Evolutionary conservation across 176 grass and related monocot genomes (phyloP).

Genomic region (Musa beccarii): DNA sequence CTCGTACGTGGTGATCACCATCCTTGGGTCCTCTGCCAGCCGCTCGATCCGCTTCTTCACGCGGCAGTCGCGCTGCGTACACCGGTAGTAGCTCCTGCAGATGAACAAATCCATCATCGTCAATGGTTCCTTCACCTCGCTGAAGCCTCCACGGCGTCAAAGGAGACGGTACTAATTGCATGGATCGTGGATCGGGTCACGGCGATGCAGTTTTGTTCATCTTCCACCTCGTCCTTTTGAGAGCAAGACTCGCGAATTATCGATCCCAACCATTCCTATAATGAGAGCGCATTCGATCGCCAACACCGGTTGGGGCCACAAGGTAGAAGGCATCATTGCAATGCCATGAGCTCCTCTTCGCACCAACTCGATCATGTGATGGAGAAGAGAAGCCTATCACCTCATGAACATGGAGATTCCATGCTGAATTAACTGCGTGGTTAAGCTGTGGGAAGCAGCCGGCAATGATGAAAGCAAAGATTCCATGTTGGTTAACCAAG

Average conservation of each 20-base stretch:
- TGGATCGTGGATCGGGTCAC: not conserved
- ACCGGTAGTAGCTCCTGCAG: conserved; percentile 4
- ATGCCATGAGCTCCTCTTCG: not conserved
- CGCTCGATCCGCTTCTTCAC: conserved; percentile 16
- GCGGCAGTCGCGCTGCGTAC: not conserved
- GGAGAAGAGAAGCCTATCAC: too few species aligned
- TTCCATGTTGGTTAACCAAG: too few species aligned
- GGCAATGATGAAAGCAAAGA: too few species aligned
- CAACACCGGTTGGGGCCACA: not conserved
- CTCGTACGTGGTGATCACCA: conserved; percentile 19
- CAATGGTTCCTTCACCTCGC: not conserved
- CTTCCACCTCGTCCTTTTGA: not conserved
- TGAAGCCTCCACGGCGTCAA: not conserved
- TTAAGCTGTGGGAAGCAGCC: too few species aligned
- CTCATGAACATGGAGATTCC: too few species aligned
- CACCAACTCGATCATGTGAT: too few species aligned
- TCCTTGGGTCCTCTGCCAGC: conserved; percentile 5
- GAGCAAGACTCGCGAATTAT: not conserved
- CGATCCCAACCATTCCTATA: not conserved
- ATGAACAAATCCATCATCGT: too few species aligned
- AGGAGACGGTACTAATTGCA: not conserved
- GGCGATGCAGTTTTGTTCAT: not conserved
- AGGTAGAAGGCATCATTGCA: not conserved
- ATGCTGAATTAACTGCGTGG: too few species aligned
- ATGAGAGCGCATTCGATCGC: not conserved